These are phyloP conservation scores for Barnettozyma pratensis DNA, from an alignment of 805 yeast species.

Conservation along the genomic window DNA sequence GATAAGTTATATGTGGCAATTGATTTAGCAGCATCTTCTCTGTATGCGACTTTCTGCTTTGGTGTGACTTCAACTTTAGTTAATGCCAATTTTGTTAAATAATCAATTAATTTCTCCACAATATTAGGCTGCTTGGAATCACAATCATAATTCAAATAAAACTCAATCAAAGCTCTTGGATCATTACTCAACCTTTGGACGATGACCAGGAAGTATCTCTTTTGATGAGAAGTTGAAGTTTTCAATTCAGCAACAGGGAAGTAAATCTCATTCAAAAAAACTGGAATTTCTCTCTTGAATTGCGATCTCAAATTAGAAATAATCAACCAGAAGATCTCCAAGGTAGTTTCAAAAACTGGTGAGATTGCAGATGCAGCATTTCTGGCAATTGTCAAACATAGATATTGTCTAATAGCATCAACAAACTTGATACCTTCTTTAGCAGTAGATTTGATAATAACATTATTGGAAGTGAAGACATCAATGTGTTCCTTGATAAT, in stretches of 20 bases:
- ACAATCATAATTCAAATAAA: constrained; percentile 94
- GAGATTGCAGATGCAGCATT: constrained; percentile 91
- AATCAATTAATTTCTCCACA: constrained; percentile 77
- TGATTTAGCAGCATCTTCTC: constrained; percentile 46
- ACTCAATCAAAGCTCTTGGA: constrained; percentile 86
- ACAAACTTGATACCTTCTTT: constrained; percentile 59
- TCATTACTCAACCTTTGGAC: constrained; percentile 79
- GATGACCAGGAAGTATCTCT: constrained; percentile 77
- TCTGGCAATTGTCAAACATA: constrained; percentile 77
- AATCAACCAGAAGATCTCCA: constrained; percentile 91
- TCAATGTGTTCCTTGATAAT: constrained; percentile 82
- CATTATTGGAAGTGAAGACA: constrained; percentile 59
- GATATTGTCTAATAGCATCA: constrained; percentile 76
- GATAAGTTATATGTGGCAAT: constrained; percentile 70
- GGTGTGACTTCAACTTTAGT: constrained; percentile 68
- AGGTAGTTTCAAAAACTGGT: constrained; percentile 85
- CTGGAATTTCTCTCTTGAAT: constrained; percentile 91
- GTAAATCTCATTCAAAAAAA: constrained; percentile 86
- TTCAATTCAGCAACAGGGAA: constrained; percentile 92
- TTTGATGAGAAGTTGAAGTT: constrained; percentile 89
- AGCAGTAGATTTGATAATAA: constrained; percentile 47
- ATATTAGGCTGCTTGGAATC: constrained; percentile 75
- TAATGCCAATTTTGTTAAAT: constrained; percentile 61
- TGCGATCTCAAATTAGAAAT: constrained; percentile 78
- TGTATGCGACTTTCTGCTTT: constrained; percentile 55